Base-by-base conservation (phyloP, 768 basidiomycete genomes). In the Pulveroboletus sp. region DNA sequence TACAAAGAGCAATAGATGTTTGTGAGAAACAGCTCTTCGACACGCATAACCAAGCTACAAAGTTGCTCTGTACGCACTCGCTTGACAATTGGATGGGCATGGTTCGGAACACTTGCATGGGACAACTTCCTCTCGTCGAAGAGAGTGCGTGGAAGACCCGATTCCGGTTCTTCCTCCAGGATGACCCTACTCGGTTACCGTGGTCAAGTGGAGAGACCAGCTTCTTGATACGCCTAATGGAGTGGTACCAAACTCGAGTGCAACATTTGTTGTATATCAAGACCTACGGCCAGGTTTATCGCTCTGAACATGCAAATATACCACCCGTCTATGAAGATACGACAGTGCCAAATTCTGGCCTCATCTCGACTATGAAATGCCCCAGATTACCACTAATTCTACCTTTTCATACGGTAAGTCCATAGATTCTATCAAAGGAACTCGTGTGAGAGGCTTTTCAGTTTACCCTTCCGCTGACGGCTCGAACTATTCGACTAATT, bases 321-420 rank as follows among this genome's bases (percentile, higher is more conserved):
- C 42, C 53, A 28, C 49, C 32, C 28, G 46, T 45, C n/a, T 49
- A 41, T 35, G 51, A 40, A 47, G 51, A 33, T 37, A 46, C 40
- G 43, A 39, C 40, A 8, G 56, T 58, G n/a, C 63, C 60, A 46
- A 39, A 53, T 39, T 54, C 58, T 30, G 36, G 46, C 46, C 46
- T 65, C 43, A 36, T 62, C 42, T 50, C 55, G 21, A 45, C 55
- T 39, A 59, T 73, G 36, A 60, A 60, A 45, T 47, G 60, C 15
- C 70, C 68, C 11, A 62, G 58, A 5, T 58, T 74, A 7, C 74
- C 75, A 2, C 67, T 71, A 26, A 72, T 79, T 17, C 54, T 79
- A 7, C 77, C 77, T 0, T 79, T 79, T 59, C 75, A 79, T 44
- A 75, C 75, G 24, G 75, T 76, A 47, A 50, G 73, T 50, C 17